phyloP scores from a whole-genome alignment of 352 stramenopile species.

The Pythium phragmitis region DNA sequence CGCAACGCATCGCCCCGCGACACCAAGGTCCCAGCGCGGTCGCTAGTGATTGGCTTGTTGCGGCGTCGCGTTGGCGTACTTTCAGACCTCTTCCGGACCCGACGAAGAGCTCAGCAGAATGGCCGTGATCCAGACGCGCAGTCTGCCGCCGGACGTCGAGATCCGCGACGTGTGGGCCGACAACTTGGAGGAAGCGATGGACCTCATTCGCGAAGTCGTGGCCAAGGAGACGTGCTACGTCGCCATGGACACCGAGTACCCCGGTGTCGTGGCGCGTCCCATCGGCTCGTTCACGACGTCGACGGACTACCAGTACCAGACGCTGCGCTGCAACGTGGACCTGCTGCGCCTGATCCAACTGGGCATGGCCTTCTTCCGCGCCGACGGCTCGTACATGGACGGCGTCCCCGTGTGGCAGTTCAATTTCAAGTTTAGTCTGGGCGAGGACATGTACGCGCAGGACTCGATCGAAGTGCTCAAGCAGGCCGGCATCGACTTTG shows the following conservation, averaged over 20 bases:
- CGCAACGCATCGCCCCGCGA: not conserved
- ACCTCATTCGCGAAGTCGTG: conserved; percentile 94
- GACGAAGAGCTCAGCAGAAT: conserved; percentile 11
- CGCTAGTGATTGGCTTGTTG: not conserved
- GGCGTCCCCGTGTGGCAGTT: conserved; percentile 99
- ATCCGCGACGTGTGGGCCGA: conserved; percentile 93
- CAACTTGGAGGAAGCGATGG: conserved; percentile 96
- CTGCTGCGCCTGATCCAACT: conserved; percentile 99
- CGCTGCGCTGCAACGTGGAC: conserved; percentile 98
- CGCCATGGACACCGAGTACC: conserved; percentile 99
- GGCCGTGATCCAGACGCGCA: conserved; percentile 34
- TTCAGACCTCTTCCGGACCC: not conserved
- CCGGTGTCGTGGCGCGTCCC: conserved; percentile 96
- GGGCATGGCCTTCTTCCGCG: conserved; percentile 96
- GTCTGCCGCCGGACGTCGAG: conserved; percentile 82
- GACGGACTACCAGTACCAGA: conserved; percentile 98
- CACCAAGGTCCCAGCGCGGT: not conserved
- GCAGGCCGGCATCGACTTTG: conserved; percentile 97
- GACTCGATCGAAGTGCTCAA: conserved; percentile 99
- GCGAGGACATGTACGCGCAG: conserved; percentile 99
- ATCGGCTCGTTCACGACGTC: conserved; percentile 95
- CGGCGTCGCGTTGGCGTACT: conserved; percentile 11
- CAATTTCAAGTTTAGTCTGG: conserved; percentile 99
- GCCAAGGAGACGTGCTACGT: conserved; percentile 97
- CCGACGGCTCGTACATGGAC: conserved; percentile 93